These are phyloP conservation scores for Populus euphratica DNA, from an alignment of 345 rosid species.

Conservation along the genomic window DNA sequence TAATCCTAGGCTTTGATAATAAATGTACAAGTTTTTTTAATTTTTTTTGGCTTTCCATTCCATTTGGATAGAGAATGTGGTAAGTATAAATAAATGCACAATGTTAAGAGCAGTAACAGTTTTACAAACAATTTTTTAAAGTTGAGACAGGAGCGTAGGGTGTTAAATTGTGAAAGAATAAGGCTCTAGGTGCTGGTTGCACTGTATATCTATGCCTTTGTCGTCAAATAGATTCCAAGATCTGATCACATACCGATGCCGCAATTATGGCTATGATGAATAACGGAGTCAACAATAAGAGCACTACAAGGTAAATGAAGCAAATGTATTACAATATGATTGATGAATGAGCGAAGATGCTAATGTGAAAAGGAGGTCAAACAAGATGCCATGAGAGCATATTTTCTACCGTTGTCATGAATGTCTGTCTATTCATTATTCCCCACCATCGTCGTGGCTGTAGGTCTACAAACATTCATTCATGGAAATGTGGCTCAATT, in stretches of 20 bases:
- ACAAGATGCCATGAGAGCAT: background rate
- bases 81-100: no score
- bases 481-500: no score
- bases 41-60: background rate
- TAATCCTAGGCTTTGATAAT: no score
- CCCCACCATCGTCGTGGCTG: background rate
- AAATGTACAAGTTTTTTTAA: no score
- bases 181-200: constrained; percentile 2
- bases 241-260: constrained; percentile 1
- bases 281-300: background rate
- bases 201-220: background rate
- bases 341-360: background rate
- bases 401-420: background rate
- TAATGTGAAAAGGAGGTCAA: background rate
- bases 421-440: background rate
- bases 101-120: no score
- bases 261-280: constrained; percentile 9
- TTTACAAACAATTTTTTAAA: background rate
- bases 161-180: background rate
- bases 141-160: background rate
- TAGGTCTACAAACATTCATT: no score
- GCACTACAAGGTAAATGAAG: background rate
- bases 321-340: background rate
- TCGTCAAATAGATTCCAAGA: background rate
- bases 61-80: background rate